Conservation (phyloP, 2,329 filamentous ascomycete species). For the Xylariomycetidae sp. region DNA sequence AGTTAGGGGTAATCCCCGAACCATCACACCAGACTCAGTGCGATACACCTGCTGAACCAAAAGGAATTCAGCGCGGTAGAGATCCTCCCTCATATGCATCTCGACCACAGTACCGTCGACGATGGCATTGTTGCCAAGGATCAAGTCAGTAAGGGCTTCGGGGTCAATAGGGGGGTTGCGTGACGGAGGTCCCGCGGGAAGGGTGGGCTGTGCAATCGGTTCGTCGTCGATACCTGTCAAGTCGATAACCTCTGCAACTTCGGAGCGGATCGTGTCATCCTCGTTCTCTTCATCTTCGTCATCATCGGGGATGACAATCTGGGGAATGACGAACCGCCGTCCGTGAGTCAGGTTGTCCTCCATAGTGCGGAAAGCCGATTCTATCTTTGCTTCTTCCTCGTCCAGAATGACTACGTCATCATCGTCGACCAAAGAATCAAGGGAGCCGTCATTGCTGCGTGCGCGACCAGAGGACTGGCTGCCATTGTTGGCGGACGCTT, state of each 20-base stretch:
- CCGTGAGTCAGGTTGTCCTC: no score
- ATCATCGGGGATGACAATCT: background rate
- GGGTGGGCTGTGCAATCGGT: background rate
- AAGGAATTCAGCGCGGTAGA: constrained; percentile 20
- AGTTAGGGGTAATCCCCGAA: constrained; percentile 26
- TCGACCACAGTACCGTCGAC: constrained; percentile 15
- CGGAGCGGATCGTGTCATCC: constrained; percentile 7
- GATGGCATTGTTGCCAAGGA: constrained; percentile 10
- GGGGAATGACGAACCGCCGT: no score
- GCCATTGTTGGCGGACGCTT: no score
- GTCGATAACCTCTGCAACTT: constrained; percentile 20
- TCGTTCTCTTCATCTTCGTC: constrained; percentile 2
- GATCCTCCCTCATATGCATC: constrained; percentile 7
- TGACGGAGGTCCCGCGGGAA: background rate
- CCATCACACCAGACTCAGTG: constrained; percentile 9
- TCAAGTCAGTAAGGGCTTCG: background rate
- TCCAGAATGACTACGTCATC: no score
- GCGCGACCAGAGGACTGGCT: no score
- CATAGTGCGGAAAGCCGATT: no score
- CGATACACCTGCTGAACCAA: constrained; percentile 17
- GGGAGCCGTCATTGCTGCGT: no score
- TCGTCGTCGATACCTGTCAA: constrained; percentile 10
- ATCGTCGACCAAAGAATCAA: no score
- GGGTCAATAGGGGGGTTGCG: constrained; percentile 10
- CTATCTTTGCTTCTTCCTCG: no score